Percentiles rank a stretch among this genome's conserved stretches.
Evolutionary conservation across 2,329 filamentous ascomycete species (phyloP).

Genomic region (Lithohypha guttulata): DNA sequence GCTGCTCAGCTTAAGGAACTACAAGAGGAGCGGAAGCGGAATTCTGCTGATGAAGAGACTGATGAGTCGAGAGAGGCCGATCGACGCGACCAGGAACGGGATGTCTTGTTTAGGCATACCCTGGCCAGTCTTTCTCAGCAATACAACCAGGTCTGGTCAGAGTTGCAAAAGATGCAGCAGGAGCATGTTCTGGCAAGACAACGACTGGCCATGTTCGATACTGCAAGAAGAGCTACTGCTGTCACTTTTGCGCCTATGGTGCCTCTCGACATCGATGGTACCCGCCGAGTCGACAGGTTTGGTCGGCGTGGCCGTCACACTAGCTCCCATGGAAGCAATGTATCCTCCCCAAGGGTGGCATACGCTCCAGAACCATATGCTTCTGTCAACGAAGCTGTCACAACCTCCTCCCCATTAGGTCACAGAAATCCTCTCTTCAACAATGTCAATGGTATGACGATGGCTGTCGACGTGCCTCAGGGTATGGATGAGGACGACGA

Average conservation of each 20-base stretch:
- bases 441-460: conserved; percentile 51
- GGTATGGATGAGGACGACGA: conserved; percentile 38
- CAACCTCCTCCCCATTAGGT: conserved; percentile 41
- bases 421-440: conserved; percentile 47
- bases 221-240: conserved; percentile 28
- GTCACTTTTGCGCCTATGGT: conserved; percentile 31
- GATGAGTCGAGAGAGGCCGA: conserved; percentile 42
- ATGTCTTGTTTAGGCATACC: conserved; percentile 37
- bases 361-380: conserved; percentile 31
- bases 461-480: conserved; percentile 29
- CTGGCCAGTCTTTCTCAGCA: conserved; percentile 32
- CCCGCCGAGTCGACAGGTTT: conserved; percentile 31
- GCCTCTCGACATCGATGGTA: conserved; percentile 32
- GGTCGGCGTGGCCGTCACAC: conserved; percentile 33
- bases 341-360: conserved; percentile 34
- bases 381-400: conserved; percentile 39
- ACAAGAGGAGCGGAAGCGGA: conserved; percentile 46
- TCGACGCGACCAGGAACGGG: conserved; percentile 39
- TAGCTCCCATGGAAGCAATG: conserved; percentile 37
- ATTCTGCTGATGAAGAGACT: conserved; percentile 35
- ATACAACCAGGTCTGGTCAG: conserved; percentile 28
- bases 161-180: conserved; percentile 17
- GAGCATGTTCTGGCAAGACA: conserved; percentile 19
- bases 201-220: conserved; percentile 25
- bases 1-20: conserved; percentile 50